Evolutionary conservation across 1,284 basidiomycete genomes (phyloP), one percentile per base, ranked within the genome.

Genomic region (Sporisorium iseilematis-ciliati): DNA sequence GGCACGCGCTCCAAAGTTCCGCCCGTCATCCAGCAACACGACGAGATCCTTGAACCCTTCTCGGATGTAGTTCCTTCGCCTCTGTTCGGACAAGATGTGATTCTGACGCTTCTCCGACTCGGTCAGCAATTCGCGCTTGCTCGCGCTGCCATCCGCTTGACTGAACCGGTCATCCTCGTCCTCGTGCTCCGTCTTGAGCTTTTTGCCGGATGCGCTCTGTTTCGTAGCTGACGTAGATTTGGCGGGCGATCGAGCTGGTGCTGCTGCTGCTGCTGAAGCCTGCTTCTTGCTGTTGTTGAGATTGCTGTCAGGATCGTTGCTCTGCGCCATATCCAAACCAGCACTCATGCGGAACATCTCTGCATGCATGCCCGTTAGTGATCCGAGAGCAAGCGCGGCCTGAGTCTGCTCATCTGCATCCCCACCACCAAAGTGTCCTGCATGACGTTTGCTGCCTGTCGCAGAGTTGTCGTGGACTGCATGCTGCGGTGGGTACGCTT

Each of bases 11-110:
- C 82, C 82, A 46, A 77, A 79, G 38, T 48, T 65, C n/a, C 83
- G 72, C 16, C 82, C 82, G n/a, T 73, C 68, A 26, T 83, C 82
- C 14, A 84, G 67, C 20, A 85, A 70, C 12, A 81, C 80, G 1
- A 84, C 81, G n/a, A 85, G 77, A 55, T 78, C 77, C 41, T 77
- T 80, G 70, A 85, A 84, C 18, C 78, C 79, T 61, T 84, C 80
- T 8, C 83, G 79, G 45, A 83, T 82, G 66, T 82, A 79, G 60
- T 83, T 85, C 8, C 83, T 62, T 14, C 83, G 65, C 42, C 82
- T 67, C 65, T 85, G 83, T 53, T 85, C 83, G 7, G 78, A 80
- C 1, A 82, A 64, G 41, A 82, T 82, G 60, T 82, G 81, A 43
- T 82, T 81, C 56, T 78, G 75, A n/a, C 81, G 62, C 64, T 82